Percentiles rank a stretch among this genome's conserved stretches.
These are phyloP conservation scores for Rhizopus delemar DNA, from an alignment of 371 early-diverging fungal genomes.

Conservation along the genomic window DNA sequence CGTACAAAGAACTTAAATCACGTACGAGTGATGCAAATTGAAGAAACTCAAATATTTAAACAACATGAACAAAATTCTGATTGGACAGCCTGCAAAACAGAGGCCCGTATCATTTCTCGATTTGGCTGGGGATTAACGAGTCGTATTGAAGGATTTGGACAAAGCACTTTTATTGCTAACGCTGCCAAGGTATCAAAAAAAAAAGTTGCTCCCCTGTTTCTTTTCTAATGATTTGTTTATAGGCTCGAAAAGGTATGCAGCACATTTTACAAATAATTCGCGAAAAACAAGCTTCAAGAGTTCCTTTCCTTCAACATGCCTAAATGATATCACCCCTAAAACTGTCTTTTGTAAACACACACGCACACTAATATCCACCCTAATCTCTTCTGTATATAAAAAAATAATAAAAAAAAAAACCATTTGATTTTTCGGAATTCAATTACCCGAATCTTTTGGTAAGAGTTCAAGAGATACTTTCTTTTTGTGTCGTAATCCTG, in stretches of 20 bases:
- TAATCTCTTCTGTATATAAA: too few species aligned
- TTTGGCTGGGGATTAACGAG: conserved; percentile 86
- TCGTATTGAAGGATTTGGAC: conserved; percentile 87
- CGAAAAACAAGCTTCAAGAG: conserved; percentile 49
- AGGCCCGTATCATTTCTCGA: conserved; percentile 85
- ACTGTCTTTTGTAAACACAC: too few species aligned
- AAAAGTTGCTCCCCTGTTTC: neutral
- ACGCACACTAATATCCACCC: too few species aligned
- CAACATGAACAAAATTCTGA: conserved; percentile 55
- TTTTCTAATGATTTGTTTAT: conserved; percentile 3
- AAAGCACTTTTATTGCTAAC: conserved; percentile 82
- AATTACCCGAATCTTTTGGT: too few species aligned
- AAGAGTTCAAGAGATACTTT: too few species aligned
- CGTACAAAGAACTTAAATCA: conserved; percentile 90
- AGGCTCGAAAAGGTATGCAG: conserved; percentile 87
- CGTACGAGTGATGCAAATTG: conserved; percentile 88
- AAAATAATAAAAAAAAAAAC: too few species aligned
- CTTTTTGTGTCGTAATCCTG: too few species aligned
- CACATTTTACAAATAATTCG: conserved; percentile 82
- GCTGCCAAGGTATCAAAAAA: conserved; percentile 60
- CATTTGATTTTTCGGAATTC: too few species aligned
- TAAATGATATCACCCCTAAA: neutral
- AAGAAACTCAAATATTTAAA: conserved; percentile 83
- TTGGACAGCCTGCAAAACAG: conserved; percentile 78
- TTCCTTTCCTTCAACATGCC: conserved; percentile 10